Conservation (phyloP, 179 eudicot genomes). For the Beta macrorhiza region DNA sequence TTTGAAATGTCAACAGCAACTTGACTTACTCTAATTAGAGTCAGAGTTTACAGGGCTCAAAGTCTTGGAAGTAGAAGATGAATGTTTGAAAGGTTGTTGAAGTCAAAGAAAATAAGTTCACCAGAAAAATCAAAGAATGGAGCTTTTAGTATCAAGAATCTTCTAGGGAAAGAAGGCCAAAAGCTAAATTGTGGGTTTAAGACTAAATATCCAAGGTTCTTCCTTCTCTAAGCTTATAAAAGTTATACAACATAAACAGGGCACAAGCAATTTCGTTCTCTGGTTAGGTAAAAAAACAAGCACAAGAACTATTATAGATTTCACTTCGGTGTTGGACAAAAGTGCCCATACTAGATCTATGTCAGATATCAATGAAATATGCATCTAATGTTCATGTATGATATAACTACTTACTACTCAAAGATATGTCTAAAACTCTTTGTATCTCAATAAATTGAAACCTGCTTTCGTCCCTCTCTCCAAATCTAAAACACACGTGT, state of each 20-base stretch:
- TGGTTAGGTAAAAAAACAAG: neutral
- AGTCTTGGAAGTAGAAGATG: no score
- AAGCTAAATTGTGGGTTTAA: neutral
- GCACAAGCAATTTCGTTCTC: neutral
- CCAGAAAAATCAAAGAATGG: no score
- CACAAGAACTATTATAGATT: neutral
- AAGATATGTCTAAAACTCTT: neutral
- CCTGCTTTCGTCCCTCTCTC: neutral
- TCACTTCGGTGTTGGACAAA: neutral
- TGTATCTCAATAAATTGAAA: neutral
- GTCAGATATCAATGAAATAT: neutral
- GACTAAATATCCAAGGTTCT: neutral
- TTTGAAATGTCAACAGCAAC: no score
- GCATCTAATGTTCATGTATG: neutral
- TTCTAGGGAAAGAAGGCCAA: no score
- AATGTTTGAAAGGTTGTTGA: no score
- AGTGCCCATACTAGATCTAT: neutral
- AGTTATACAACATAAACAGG: neutral
- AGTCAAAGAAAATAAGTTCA: no score
- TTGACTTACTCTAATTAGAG: no score
- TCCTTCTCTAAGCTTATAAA: neutral
- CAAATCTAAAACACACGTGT: neutral
- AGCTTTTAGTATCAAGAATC: no score
- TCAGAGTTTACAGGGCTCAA: no score
- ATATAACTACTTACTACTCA: neutral